Conservation (phyloP, 2,329 filamentous ascomycete species). For the Fusarium temperatum region DNA sequence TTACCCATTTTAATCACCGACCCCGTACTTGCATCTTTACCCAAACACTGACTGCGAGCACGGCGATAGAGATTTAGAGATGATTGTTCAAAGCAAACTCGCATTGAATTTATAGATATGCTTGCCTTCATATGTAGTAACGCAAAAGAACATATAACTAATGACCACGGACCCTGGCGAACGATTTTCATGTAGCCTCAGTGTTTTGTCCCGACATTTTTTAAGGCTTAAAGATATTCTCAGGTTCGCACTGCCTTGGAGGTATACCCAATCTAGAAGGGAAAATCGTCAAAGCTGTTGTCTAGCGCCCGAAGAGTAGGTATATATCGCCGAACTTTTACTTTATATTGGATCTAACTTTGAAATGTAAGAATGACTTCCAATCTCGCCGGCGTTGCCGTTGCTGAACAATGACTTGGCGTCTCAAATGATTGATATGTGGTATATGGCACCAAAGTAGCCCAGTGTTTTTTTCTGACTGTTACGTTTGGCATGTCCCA, state of each 20-base stretch:
- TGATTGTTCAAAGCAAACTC: fast-evolving
- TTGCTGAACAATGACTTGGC: fast-evolving
- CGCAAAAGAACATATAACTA: fast-evolving
- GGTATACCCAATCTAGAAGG: background rate
- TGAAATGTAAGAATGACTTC: fast-evolving
- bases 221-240: background rate
- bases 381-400: too few relatives aligned
- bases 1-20: background rate
- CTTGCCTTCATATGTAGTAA: background rate
- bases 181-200: background rate
- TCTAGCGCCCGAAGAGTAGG: background rate
- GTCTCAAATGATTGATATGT: background rate
- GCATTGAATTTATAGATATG: too few relatives aligned
- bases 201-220: too few relatives aligned
- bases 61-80: too few relatives aligned
- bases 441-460: background rate
- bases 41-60: background rate
- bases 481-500: background rate
- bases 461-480: fast-evolving
- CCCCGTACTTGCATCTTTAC: background rate
- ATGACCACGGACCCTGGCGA: background rate
- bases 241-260: too few relatives aligned
- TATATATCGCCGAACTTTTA: background rate
- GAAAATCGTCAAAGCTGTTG: background rate
- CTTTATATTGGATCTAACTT: background rate